A percentile compares a stretch with the other conserved stretches of the same genome.
These are phyloP conservation scores for Chiua virens DNA, from an alignment of 768 basidiomycete species.

Conservation along the genomic window DNA sequence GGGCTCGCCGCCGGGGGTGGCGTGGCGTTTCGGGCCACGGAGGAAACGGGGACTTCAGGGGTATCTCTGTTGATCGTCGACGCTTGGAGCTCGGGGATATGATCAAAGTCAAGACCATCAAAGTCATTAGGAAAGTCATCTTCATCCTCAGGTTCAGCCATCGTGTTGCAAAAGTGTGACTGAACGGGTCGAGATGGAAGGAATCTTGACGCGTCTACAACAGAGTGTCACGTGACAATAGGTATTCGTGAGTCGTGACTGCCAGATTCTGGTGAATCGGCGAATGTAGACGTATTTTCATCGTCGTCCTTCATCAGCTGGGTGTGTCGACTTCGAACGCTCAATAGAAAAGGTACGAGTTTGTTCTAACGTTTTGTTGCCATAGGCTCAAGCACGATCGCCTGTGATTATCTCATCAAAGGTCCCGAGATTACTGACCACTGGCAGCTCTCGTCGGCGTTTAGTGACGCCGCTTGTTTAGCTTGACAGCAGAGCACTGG, in stretches of 20 bases:
- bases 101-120: conserved; percentile 47
- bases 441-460: too few species aligned
- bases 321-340: too few species aligned
- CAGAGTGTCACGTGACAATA: too few species aligned
- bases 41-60: not conserved
- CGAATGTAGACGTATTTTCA: too few species aligned
- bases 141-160: conserved; percentile 29
- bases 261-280: too few species aligned
- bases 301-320: too few species aligned
- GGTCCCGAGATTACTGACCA: too few species aligned
- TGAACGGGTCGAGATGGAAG: too few species aligned
- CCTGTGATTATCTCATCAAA: too few species aligned
- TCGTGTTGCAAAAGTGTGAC: conserved; percentile 3
- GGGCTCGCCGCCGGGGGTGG: conserved; percentile 11
- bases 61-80: not conserved
- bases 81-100: conserved; percentile 31
- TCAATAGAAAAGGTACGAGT: too few species aligned
- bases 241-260: too few species aligned
- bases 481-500: not conserved
- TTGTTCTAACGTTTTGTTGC: not conserved
- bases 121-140: conserved; percentile 63
- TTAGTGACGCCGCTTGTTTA: not conserved
- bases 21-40: not conserved
- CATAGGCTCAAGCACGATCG: not conserved
- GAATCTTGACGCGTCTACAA: too few species aligned